Percentiles rank a stretch among this genome's conserved stretches.
Evolutionary conservation across 495 filamentous ascomycete genomes (phyloP).

Genomic region (Amphirosellinia nigrospora): DNA sequence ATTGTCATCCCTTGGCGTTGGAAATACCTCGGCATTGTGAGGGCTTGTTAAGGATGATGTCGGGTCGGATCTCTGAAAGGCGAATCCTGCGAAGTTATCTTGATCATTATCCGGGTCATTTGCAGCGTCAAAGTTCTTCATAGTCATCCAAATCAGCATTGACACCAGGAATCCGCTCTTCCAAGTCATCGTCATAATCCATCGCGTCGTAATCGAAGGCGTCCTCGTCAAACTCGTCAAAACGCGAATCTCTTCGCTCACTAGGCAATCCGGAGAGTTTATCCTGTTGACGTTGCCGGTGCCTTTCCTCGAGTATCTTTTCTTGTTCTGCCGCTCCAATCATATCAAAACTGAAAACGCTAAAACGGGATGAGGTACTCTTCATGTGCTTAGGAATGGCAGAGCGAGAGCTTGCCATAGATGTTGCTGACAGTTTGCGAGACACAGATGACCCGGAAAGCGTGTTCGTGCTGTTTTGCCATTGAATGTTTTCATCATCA

Average conservation of each 20-base stretch:
- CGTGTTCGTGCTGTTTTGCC: conserved; percentile 46
- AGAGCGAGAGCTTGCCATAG: conserved; percentile 51
- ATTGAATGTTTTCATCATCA: conserved; percentile 35
- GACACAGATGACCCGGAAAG: conserved; percentile 43
- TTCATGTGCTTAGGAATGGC: conserved; percentile 77
- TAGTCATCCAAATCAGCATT: conserved; percentile 65
- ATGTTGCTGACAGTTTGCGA: conserved; percentile 47
- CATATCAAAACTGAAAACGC: conserved; percentile 96
- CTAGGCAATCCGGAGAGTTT: conserved; percentile 47
- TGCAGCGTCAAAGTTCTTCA: conserved; percentile 47
- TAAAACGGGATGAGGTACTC: conserved; percentile 87
- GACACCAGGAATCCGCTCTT: conserved; percentile 78
- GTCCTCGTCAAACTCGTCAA: conserved; percentile 71
- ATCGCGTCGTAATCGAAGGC: conserved; percentile 71
- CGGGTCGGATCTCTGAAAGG: conserved; percentile 57
- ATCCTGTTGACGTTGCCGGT: conserved; percentile 72
- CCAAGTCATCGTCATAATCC: conserved; percentile 73
- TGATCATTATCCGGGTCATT: conserved; percentile 55
- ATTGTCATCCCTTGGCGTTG: conserved; percentile 60
- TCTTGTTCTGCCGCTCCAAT: conserved; percentile 82
- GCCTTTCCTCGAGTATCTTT: conserved; percentile 82
- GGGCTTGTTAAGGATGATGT: conserved; percentile 55
- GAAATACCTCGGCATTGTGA: conserved; percentile 49
- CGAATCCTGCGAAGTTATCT: conserved; percentile 61
- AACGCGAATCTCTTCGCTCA: conserved; percentile 46